Conservation (phyloP, 768 basidiomycete genomes). For the Rubroboletus pulcherrimus region DNA sequence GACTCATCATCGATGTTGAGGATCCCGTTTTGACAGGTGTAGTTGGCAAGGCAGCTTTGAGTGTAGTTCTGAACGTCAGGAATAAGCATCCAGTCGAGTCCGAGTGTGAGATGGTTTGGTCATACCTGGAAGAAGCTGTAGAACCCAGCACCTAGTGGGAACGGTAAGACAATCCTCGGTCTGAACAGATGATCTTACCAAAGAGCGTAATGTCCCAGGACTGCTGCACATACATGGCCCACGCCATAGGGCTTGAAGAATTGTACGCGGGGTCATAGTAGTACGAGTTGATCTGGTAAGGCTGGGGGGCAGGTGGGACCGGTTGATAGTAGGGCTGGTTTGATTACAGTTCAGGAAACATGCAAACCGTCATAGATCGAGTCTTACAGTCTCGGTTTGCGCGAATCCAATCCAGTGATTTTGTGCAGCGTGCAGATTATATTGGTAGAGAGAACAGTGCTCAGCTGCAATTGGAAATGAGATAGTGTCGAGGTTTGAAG, state of each 20-base stretch:
- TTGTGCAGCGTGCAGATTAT: constrained; percentile 40
- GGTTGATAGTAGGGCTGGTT: constrained; percentile 51
- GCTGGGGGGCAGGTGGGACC: constrained; percentile 38
- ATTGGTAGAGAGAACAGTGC: constrained; percentile 48
- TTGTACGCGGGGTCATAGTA: constrained; percentile 41
- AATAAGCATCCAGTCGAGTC: background rate
- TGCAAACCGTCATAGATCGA: background rate
- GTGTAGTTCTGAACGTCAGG: constrained; percentile 35
- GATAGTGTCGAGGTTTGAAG: background rate
- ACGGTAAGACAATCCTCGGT: background rate
- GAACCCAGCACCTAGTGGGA: constrained; percentile 39
- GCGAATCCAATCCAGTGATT: constrained; percentile 51
- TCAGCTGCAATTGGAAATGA: constrained; percentile 32
- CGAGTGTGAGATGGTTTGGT: background rate
- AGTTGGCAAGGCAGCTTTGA: constrained; percentile 35
- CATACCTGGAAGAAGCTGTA: constrained; percentile 52
- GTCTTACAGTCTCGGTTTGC: constrained; percentile 48
- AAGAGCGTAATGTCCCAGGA: constrained; percentile 45
- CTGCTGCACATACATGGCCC: constrained; percentile 40
- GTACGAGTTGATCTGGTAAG: constrained; percentile 34
- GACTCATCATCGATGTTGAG: constrained; percentile 40
- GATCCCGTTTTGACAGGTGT: constrained; percentile 42
- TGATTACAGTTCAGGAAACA: background rate
- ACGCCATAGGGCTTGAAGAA: constrained; percentile 33
- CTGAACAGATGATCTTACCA: constrained; percentile 25